These are phyloP conservation scores for Gliomastix tumulicola DNA, from an alignment of 2,329 filamentous ascomycete genomes.

Conservation along the genomic window DNA sequence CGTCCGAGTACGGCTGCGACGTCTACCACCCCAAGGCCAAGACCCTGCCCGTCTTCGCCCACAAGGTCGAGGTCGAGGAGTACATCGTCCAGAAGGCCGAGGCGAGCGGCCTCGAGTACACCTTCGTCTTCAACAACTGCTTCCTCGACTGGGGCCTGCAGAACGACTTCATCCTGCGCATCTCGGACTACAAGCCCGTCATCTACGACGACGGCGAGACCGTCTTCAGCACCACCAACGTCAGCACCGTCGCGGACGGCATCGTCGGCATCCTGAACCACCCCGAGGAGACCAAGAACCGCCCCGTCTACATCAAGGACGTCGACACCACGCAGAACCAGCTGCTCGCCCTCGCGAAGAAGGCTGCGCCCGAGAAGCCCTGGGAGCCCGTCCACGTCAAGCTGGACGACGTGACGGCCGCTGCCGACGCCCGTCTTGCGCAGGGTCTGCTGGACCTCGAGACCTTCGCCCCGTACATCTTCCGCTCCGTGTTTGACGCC, in stretches of 20 bases:
- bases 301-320: slow-evolving; percentile 36
- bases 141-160: slow-evolving; percentile 53
- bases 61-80: slow-evolving; percentile 37
- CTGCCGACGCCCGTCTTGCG: slow-evolving; percentile 18
- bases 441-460: slow-evolving; percentile 17
- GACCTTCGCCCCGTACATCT: slow-evolving; percentile 23
- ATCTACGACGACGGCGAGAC: slow-evolving; percentile 44
- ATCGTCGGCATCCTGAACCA: slow-evolving; percentile 41
- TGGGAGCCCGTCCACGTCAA: slow-evolving; percentile 35
- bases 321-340: slow-evolving; percentile 36
- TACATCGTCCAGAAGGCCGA: slow-evolving; percentile 30
- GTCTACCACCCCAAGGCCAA: slow-evolving; percentile 19
- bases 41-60: slow-evolving; percentile 40
- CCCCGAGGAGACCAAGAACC: slow-evolving; percentile 46
- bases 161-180: slow-evolving; percentile 34
- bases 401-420: slow-evolving; percentile 16
- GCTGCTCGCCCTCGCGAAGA: slow-evolving; percentile 37
- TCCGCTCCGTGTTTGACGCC: slow-evolving; percentile 19
- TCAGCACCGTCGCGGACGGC: slow-evolving; percentile 36
- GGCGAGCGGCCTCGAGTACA: slow-evolving; percentile 43
- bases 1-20: slow-evolving; percentile 47
- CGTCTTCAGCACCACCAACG: slow-evolving; percentile 38
- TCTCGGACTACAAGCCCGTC: slow-evolving; percentile 25
- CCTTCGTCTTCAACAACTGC: slow-evolving; percentile 39
- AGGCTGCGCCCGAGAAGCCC: slow-evolving; percentile 32